These are phyloP conservation scores for Phytophthora europaea DNA, from an alignment of 352 stramenopile genomes.

Conservation along the genomic window DNA sequence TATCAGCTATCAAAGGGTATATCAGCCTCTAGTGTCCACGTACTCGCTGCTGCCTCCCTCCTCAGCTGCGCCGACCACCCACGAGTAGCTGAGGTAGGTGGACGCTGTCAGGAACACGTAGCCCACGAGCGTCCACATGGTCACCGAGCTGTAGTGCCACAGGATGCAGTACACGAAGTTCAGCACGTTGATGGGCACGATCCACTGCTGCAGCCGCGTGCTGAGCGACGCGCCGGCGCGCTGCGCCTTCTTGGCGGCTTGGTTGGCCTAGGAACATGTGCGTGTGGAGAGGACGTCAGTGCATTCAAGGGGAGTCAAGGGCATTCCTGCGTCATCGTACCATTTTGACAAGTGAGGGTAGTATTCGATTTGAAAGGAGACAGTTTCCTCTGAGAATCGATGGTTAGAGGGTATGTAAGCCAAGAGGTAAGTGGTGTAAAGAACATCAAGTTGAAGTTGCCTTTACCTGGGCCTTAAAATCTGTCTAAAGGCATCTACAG, in stretches of 20 bases:
- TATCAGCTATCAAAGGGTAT: constrained; percentile 23
- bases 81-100: constrained; percentile 87
- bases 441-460: constrained; percentile 4
- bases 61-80: constrained; percentile 80
- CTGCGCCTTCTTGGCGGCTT: constrained; percentile 89
- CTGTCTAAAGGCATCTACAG: no score
- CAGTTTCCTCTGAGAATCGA: neutral
- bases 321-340: constrained; percentile 1
- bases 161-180: constrained; percentile 84
- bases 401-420: neutral
- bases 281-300: neutral
- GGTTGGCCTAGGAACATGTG: constrained; percentile 74
- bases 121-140: constrained; percentile 73
- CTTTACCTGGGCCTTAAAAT: neutral
- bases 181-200: constrained; percentile 83
- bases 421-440: neutral
- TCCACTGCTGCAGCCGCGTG: constrained; percentile 79
- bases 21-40: constrained; percentile 8
- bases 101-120: constrained; percentile 72
- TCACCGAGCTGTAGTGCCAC: constrained; percentile 76
- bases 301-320: neutral
- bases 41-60: constrained; percentile 87
- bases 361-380: neutral
- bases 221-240: constrained; percentile 75
- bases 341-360: neutral